phyloP scores from a whole-genome alignment of 176 grass and related monocot genomes.

The Aegilops speltoides region DNA sequence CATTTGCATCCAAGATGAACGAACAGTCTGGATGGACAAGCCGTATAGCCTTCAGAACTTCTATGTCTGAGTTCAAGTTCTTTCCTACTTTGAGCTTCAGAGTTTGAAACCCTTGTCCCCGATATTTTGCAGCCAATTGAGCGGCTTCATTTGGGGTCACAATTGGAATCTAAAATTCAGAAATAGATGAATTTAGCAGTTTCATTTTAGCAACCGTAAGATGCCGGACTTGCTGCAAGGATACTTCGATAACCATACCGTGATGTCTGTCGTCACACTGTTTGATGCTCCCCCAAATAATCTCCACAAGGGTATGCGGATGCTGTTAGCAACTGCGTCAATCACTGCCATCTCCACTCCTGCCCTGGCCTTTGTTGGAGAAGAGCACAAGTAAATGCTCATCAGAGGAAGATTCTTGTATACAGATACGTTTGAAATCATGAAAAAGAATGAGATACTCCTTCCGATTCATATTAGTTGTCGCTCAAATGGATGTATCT shows the following conservation, averaged over 20 bases:
- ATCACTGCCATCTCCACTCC: constrained; percentile 94
- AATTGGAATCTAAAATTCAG: constrained; percentile 75
- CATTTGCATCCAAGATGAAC: constrained; percentile 93
- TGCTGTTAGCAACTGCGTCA: constrained; percentile 89
- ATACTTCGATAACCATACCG: constrained; percentile 41
- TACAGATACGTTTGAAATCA: not conserved
- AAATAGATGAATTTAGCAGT: not conserved
- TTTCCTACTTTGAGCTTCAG: constrained; percentile 94
- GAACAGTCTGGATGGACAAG: constrained; percentile 75
- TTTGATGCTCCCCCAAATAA: constrained; percentile 86
- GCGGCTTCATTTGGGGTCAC: constrained; percentile 83
- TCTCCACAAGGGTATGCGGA: constrained; percentile 87
- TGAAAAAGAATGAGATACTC: not conserved
- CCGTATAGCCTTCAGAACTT: constrained; percentile 79
- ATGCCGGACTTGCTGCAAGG: not conserved
- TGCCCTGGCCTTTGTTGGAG: constrained; percentile 78
- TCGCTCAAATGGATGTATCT: no score
- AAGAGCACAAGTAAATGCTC: constrained; percentile 7
- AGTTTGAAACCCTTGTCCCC: constrained; percentile 75
- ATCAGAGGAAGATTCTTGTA: not conserved
- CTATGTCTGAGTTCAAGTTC: constrained; percentile 79
- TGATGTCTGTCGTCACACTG: constrained; percentile 85
- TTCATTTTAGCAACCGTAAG: not conserved
- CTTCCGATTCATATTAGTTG: no score
- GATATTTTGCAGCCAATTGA: constrained; percentile 81